Base-by-base conservation (phyloP, 805 yeast genomes). In the Lipomyces spencermartinsiae region DNA sequence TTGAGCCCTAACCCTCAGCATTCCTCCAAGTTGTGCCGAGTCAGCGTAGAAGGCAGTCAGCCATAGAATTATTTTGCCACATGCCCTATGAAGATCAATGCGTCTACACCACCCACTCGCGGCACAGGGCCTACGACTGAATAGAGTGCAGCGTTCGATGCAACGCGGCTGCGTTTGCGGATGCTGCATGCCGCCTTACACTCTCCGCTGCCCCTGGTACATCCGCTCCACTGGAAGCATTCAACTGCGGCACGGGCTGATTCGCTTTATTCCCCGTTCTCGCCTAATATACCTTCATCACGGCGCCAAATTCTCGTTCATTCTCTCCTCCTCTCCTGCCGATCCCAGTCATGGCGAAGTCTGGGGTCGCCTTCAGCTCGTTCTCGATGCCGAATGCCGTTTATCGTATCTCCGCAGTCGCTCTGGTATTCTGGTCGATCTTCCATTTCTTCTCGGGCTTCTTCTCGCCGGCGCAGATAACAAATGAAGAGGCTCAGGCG, bases 401-500 rank as follows among this genome's bases (percentile, higher is more conserved):
- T 34, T 69, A 69, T 58, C 69, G 69, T 60, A 43, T 69, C 43
- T 69, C 72, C 29, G 72, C 66, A 33, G 34, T 55, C 35, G 62
- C 59, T 8, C 49, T 69, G 54, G 39, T 69, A 56, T 39, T 43
- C n/a, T 69, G 67, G 62, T 68, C 68, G 19, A 49, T 69, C 29
- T 4, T 69, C 19, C 68, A 64, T 54, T 59, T 64, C 56, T 25
- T 68, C 58, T 49, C 58, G 35, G 9, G 51, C 6, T 16, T 59
- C 25, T 58, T 69, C 46, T 58, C 61, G 25, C 37, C 71, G 14
- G 33, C 67, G 2, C 31, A 58, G 31, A 66, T 68, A 49, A 46
- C 67, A 12, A 67, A 67, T 58, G 69, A 59, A 43, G 63, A 65
- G 46, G 71, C 71, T 12, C 69, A 68, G 65, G 67, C 69, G 3